These are phyloP conservation scores for Ziziphus jujuba DNA, from an alignment of 306 rosid genomes.

Conservation along the genomic window DNA sequence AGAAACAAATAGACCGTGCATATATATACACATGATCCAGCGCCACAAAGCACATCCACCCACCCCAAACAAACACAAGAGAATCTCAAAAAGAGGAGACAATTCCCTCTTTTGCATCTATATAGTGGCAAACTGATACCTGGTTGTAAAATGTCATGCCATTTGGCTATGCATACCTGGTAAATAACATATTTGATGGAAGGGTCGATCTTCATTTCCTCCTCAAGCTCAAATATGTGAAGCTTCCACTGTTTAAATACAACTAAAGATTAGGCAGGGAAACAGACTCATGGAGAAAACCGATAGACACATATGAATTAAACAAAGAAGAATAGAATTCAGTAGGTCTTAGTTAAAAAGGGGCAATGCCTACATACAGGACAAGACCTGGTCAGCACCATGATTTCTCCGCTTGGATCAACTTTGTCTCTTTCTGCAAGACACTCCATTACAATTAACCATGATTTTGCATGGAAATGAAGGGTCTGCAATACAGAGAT, in stretches of 20 bases:
- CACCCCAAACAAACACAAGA: neutral
- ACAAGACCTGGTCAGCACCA: constrained; percentile 45
- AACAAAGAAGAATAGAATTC: neutral
- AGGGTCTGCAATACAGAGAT: constrained; percentile 34
- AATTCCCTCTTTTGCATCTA: constrained; percentile 2
- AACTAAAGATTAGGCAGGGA: neutral
- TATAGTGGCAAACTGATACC: neutral
- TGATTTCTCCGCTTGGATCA: constrained; percentile 54
- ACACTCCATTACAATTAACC: constrained; percentile 57
- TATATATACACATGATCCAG: neutral
- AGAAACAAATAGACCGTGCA: neutral
- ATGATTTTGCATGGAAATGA: constrained; percentile 43
- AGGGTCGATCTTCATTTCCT: constrained; percentile 55
- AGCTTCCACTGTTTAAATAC: constrained; percentile 48
- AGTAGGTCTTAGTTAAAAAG: neutral
- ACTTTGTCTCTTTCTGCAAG: constrained; percentile 44
- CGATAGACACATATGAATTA: neutral
- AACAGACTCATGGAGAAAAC: neutral
- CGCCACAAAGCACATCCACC: neutral
- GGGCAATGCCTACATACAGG: constrained; percentile 42
- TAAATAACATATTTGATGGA: constrained; percentile 57
- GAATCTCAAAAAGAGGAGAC: neutral
- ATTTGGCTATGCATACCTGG: constrained; percentile 31
- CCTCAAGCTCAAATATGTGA: constrained; percentile 67
- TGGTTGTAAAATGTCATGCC: neutral